phyloP scores from a whole-genome alignment of 805 yeast species.

The Kregervanrija delftensis region DNA sequence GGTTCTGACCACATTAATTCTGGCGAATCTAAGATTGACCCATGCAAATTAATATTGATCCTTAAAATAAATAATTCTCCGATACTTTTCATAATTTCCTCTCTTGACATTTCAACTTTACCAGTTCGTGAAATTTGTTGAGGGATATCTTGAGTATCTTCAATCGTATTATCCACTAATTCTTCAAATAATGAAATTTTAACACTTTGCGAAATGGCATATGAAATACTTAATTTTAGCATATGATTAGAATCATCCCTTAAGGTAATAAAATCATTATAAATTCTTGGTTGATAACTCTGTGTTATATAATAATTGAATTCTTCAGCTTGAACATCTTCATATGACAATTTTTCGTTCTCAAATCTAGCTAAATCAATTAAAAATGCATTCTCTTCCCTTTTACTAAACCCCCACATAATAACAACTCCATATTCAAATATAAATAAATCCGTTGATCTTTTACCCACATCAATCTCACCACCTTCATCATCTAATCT shows the following conservation, averaged over 20 bases:
- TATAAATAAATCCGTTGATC: conserved; percentile 71
- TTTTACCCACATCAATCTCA: conserved; percentile 79
- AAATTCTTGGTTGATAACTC: conserved; percentile 90
- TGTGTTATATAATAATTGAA: conserved; percentile 92
- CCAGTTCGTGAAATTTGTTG: conserved; percentile 93
- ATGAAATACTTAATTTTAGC: conserved; percentile 88
- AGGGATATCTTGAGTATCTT: conserved; percentile 95
- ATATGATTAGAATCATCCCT: conserved; percentile 86
- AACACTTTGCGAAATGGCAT: conserved; percentile 92
- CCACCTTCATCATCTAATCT: conserved; percentile 92
- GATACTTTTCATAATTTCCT: conserved; percentile 93
- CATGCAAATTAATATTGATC: conserved; percentile 76
- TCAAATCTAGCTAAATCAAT: conserved; percentile 86
- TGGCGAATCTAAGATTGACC: conserved; percentile 89
- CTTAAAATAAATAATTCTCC: conserved; percentile 90
- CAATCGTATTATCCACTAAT: conserved; percentile 92
- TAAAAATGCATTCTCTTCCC: conserved; percentile 78
- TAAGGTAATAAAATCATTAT: conserved; percentile 90
- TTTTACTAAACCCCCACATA: conserved; percentile 87
- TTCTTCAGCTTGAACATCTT: conserved; percentile 91
- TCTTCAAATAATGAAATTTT: conserved; percentile 95
- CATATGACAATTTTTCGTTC: conserved; percentile 82
- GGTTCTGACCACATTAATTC: conserved; percentile 99
- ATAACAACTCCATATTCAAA: conserved; percentile 98
- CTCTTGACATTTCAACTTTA: conserved; percentile 88